A percentile compares a stretch with the other conserved stretches of the same genome.
phyloP scores from a whole-genome alignment of 2,329 filamentous ascomycete genomes.

The Pseudocercospora musae region DNA sequence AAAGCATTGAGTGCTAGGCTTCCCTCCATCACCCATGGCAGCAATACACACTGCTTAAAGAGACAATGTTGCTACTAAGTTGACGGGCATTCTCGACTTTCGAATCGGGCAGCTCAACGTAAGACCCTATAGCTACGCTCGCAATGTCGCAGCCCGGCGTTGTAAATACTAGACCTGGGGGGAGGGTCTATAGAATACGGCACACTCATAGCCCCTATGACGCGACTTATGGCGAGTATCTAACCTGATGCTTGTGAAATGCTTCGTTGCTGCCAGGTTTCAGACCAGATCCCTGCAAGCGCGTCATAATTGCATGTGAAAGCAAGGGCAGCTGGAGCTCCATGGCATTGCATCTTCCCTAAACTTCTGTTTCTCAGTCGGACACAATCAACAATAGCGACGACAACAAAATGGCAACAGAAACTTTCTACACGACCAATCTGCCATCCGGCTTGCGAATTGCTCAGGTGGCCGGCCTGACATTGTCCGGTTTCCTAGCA shows the following conservation, averaged over 20 bases:
- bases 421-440: conserved; percentile 21
- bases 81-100: too few relatives aligned
- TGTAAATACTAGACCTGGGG: too few relatives aligned
- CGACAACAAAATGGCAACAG: conserved; percentile 15
- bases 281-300: neutral
- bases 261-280: neutral
- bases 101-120: too few relatives aligned
- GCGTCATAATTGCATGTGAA: neutral
- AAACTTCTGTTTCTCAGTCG: neutral
- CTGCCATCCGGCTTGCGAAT: conserved; percentile 39
- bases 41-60: too few relatives aligned
- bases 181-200: too few relatives aligned
- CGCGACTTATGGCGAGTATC: too few relatives aligned
- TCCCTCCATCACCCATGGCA: too few relatives aligned
- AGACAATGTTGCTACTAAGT: too few relatives aligned
- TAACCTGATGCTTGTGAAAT: neutral
- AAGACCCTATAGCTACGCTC: too few relatives aligned
- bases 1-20: too few relatives aligned
- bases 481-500: conserved; percentile 48
- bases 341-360: neutral
- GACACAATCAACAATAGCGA: neutral
- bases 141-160: too few relatives aligned
- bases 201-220: too few relatives aligned
- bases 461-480: conserved; percentile 52
- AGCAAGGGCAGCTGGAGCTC: neutral